Conservation (phyloP, 2,329 filamentous ascomycete genomes). For the Colletotrichum australisinense region DNA sequence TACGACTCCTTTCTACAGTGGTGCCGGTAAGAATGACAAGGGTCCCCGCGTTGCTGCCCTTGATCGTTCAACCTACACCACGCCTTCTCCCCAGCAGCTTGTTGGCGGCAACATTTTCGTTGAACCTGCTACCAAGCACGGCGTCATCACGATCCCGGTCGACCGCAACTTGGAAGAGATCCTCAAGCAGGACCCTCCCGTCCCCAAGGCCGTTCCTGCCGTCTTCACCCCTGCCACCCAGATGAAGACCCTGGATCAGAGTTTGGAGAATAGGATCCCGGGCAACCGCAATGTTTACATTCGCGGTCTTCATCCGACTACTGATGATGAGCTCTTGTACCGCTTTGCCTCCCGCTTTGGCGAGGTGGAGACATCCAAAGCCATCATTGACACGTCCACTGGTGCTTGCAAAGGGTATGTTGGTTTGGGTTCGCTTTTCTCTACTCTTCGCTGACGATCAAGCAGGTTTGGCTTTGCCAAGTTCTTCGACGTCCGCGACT, state of each 20-base stretch:
- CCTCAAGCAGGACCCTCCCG: slow-evolving; percentile 79
- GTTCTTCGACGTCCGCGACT: slow-evolving; percentile 87
- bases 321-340: slow-evolving; percentile 89
- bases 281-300: slow-evolving; percentile 99
- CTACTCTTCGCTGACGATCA: slow-evolving; percentile 42
- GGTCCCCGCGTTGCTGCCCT: slow-evolving; percentile 68
- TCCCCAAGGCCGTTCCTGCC: slow-evolving; percentile 90
- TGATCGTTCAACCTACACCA: slow-evolving; percentile 74
- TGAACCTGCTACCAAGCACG: slow-evolving; percentile 54
- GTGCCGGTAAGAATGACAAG: slow-evolving; percentile 68
- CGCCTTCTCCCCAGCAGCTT: slow-evolving; percentile 73
- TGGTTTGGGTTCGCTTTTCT: slow-evolving; percentile 7
- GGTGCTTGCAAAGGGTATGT: slow-evolving; percentile 95
- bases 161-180: slow-evolving; percentile 72
- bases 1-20: slow-evolving; percentile 73
- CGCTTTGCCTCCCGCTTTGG: slow-evolving; percentile 90
- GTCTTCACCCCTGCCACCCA: slow-evolving; percentile 87
- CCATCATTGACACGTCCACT: slow-evolving; percentile 94
- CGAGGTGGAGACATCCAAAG: slow-evolving; percentile 95
- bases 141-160: slow-evolving; percentile 46
- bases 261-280: slow-evolving; percentile 88
- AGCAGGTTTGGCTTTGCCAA: slow-evolving; percentile 96
- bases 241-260: slow-evolving; percentile 91
- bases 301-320: slow-evolving; percentile 93
- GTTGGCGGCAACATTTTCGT: slow-evolving; percentile 53